These are phyloP conservation scores for Backusella parvicylindrica DNA, from an alignment of 192 early-diverging fungal species.

Conservation along the genomic window DNA sequence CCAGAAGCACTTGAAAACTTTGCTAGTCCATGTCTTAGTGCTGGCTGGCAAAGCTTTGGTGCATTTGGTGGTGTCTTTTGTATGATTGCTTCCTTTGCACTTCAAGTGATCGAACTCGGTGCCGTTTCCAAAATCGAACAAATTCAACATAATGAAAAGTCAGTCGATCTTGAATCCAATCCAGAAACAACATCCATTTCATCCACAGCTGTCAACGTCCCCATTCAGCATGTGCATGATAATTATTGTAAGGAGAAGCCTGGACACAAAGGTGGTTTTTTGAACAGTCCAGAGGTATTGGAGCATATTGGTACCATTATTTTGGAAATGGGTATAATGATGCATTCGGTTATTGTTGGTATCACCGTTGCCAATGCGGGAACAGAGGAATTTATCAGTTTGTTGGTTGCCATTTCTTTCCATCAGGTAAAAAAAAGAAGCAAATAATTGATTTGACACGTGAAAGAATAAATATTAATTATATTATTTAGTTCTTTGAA, in stretches of 20 bases:
- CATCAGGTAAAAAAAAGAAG: slow-evolving; percentile 56
- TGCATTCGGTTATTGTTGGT: slow-evolving; percentile 78
- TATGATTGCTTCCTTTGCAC: slow-evolving; percentile 59
- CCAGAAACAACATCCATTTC: not conserved
- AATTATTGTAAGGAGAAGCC: not conserved
- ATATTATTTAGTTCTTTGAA: slow-evolving; percentile 32
- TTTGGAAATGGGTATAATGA: slow-evolving; percentile 70
- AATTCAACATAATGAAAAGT: not conserved
- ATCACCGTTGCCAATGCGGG: slow-evolving; percentile 63
- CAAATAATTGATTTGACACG: not conserved
- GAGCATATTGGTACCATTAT: slow-evolving; percentile 55
- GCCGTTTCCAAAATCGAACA: slow-evolving; percentile 25
- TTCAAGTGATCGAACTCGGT: slow-evolving; percentile 65
- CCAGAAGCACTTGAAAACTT: slow-evolving; percentile 53
- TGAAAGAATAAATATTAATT: not conserved
- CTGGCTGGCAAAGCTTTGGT: slow-evolving; percentile 36
- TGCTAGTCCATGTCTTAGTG: slow-evolving; percentile 52
- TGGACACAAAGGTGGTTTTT: slow-evolving; percentile 7
- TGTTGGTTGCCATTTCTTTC: slow-evolving; percentile 65
- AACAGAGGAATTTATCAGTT: slow-evolving; percentile 51
- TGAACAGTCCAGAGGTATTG: slow-evolving; percentile 20
- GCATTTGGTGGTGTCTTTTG: slow-evolving; percentile 55
- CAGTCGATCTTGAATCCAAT: not conserved
- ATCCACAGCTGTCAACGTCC: not conserved
- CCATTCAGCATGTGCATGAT: not conserved